Evolutionary conservation across 495 filamentous ascomycete species (phyloP), one percentile per base, ranked within the genome.

Genomic region (Amniculicola lignicola): DNA sequence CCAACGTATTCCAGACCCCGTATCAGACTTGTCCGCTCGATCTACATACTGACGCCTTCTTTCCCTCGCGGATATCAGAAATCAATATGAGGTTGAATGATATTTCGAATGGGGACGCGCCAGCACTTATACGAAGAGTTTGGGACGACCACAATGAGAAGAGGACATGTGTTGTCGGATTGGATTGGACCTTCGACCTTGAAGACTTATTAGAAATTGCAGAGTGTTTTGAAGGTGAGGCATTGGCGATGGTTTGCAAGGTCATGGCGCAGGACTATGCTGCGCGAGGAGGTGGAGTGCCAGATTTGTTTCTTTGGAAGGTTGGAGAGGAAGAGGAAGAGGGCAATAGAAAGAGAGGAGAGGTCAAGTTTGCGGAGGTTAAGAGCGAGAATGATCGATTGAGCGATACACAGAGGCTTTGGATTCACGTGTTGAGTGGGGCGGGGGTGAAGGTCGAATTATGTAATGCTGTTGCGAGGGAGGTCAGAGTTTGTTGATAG

Each of bases 381-480:
- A 95, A 95, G 78, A 90, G 85, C 55, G 89, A 90, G 72, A 96
- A 96, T 74, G 93, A 98, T 76, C 82, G 90, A 27, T 75, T 98
- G 66, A 96, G 92, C 71, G 93, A 98, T 77, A 94, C 90, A 28
- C 93, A 98, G 72, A 78, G 93, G 59, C 75, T 98, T 33, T 98
- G 93, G 93, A 96, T 96, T 62, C 88, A 96, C 77, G 89, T 96
- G 2, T 73, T 98, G 42, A 83, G 81, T 3, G 83, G 84, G 1
- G 90, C 90, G 2, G 90, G 92, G 1, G 78, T 98, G 11, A 78
- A 74, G 60, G 91, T 97, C 23, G 90, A 95, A 69, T 70, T 97
- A 50, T 96, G 90, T 71, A 84, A 91, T 75, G 91, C 88, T 6
- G 80, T 90, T 67, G 88, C 90, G 33, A 85, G 74, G 69, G 85